Conservation (phyloP, 169 alveolate genomes). For the Cryptosporidium baileyi region DNA sequence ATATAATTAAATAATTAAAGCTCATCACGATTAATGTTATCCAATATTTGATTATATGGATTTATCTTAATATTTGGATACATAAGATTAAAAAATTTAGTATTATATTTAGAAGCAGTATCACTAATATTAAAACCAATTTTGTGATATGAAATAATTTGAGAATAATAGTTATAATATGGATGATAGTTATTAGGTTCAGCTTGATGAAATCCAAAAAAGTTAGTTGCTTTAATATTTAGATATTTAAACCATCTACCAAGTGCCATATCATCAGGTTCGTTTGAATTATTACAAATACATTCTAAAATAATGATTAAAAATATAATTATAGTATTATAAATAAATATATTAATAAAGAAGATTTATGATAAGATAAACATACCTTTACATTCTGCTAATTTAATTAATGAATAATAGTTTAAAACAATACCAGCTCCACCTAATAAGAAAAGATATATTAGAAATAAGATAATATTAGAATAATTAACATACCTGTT, state of each 20-base stretch:
- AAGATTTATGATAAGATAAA: not conserved
- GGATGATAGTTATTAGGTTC: slow-evolving; percentile 55
- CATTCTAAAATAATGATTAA: slow-evolving; percentile 2
- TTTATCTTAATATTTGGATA: slow-evolving; percentile 17
- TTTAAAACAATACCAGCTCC: slow-evolving; percentile 60
- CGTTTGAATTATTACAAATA: slow-evolving; percentile 24
- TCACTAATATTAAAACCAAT: not conserved
- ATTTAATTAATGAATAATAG: not conserved
- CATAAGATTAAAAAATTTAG: not conserved
- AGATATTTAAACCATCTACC: slow-evolving; percentile 59
- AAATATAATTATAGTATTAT: not conserved
- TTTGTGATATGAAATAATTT: slow-evolving; percentile 43
- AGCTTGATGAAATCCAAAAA: slow-evolving; percentile 57
- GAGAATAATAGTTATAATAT: slow-evolving; percentile 27
- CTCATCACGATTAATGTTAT: slow-evolving; percentile 12
- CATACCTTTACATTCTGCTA: slow-evolving; percentile 46
- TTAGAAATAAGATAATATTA: not conserved
- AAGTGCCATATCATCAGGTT: slow-evolving; percentile 70
- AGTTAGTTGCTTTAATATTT: slow-evolving; percentile 30
- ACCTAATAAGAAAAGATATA: not conserved
- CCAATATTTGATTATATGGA: not conserved
- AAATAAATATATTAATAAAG: not conserved
- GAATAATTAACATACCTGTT: slow-evolving; percentile 15
- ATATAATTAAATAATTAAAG: too few species aligned
- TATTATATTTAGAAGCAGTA: not conserved